A percentile compares a stretch with the other conserved stretches of the same genome.
Conservation (phyloP, 179 eudicot species). For the Amaranthus tricolor region DNA sequence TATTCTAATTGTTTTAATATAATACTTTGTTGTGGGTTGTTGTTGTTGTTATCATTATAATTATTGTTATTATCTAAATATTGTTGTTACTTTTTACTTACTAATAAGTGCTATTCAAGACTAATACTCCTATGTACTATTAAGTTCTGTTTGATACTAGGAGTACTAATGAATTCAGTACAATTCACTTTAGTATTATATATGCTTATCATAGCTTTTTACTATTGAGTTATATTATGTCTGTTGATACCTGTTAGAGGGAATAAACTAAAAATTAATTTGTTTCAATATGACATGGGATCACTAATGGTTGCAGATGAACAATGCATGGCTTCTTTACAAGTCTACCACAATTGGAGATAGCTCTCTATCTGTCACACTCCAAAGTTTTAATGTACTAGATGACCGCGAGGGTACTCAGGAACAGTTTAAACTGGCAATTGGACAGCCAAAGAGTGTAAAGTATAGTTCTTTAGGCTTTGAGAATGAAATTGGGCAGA, state of each 20-base stretch:
- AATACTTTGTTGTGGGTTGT: too few relatives aligned
- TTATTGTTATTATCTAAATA: too few relatives aligned
- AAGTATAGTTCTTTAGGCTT: conserved; percentile 38
- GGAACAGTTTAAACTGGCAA: conserved; percentile 83
- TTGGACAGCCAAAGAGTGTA: conserved; percentile 65
- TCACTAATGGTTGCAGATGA: conserved; percentile 42
- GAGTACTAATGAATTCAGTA: too few relatives aligned
- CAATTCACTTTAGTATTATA: too few relatives aligned
- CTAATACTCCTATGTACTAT: too few relatives aligned
- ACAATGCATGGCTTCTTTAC: conserved; percentile 83
- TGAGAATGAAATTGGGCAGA: conserved; percentile 34
- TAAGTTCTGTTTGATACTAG: too few relatives aligned
- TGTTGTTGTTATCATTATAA: too few relatives aligned
- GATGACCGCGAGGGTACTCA: conserved; percentile 95
- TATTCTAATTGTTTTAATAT: too few relatives aligned
- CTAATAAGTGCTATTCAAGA: too few relatives aligned
- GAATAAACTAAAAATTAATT: not conserved
- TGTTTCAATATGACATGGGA: not conserved
- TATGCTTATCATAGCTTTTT: too few relatives aligned
- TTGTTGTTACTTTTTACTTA: too few relatives aligned
- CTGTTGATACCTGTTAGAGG: not conserved
- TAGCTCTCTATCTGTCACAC: conserved; percentile 73
- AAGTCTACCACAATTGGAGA: conserved; percentile 67
- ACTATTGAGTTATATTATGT: too few relatives aligned
- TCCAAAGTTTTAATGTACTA: conserved; percentile 74